Evolutionary conservation across 1,284 basidiomycete genomes (phyloP).

Genomic region (Irpex lacteus): DNA sequence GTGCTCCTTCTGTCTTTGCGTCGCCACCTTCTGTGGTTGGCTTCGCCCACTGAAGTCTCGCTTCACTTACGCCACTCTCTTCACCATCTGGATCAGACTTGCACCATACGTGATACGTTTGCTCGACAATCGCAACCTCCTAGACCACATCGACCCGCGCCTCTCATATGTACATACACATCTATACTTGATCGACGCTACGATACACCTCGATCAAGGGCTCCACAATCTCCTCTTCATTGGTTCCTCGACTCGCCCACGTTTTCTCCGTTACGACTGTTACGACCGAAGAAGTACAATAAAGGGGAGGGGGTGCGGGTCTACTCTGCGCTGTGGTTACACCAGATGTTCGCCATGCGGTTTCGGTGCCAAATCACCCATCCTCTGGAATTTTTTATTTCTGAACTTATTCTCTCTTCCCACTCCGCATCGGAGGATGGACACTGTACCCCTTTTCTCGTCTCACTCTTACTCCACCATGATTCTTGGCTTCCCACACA

Average conservation of each 20-base stretch:
- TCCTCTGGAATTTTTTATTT: conserved; percentile 5
- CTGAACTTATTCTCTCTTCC: not conserved
- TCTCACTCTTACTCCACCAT: not conserved
- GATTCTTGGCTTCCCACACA: not conserved
- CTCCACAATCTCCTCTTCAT: not conserved
- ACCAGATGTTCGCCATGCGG: not conserved
- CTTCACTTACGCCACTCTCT: not conserved
- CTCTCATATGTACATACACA: conserved; percentile 1
- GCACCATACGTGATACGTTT: not conserved
- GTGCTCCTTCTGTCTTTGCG: conserved; percentile 1
- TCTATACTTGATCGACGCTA: not conserved
- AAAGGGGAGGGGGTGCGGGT: not conserved
- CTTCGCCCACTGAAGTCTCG: not conserved
- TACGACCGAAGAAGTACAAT: conserved; percentile 2
- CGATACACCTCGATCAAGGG: not conserved
- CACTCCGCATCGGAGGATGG: not conserved
- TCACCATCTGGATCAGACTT: not conserved
- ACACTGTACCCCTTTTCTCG: not conserved
- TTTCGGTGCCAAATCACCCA: not conserved
- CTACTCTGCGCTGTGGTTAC: not conserved
- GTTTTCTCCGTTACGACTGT: not conserved
- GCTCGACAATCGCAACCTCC: not conserved
- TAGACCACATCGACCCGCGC: not conserved
- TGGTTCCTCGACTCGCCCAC: not conserved
- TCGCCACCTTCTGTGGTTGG: not conserved